phyloP scores from a whole-genome alignment of 164 flowering plant genomes.

The Stephania yunnanensis region DNA sequence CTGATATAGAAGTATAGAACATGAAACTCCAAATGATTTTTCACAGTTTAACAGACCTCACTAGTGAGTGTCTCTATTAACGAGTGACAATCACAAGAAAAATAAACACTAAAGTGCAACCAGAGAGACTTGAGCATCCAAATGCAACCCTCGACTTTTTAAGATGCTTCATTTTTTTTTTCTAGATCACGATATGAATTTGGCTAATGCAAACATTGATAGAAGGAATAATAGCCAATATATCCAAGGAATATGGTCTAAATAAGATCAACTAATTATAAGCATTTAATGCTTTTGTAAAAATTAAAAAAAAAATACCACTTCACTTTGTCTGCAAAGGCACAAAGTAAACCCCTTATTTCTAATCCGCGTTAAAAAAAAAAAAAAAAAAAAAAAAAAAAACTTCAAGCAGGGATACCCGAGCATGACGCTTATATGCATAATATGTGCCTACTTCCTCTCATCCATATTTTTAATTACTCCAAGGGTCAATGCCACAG shows the following conservation, averaged over 20 bases:
- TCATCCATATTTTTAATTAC: no score
- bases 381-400: not conserved
- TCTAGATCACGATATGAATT: no score
- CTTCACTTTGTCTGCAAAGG: not conserved
- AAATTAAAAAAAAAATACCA: not conserved
- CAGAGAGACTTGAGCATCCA: no score
- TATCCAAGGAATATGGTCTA: no score
- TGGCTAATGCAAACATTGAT: no score
- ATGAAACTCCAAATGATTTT: not conserved
- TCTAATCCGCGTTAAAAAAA: not conserved
- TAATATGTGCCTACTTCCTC: no score
- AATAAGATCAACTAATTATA: no score
- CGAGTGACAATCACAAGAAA: not conserved
- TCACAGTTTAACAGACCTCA: not conserved
- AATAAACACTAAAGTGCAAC: not conserved
- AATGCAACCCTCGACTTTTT: no score
- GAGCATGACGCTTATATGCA: no score
- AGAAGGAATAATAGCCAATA: no score
- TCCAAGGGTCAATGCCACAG: no score
- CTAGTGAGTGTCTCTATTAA: not conserved
- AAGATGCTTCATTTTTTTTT: no score
- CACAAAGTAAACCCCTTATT: not conserved
- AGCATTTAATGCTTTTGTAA: not conserved
- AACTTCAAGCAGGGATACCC: not conserved
- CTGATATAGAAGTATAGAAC: not conserved